phyloP scores from a whole-genome alignment of 768 basidiomycete genomes.

The Hygrocybe punicea region DNA sequence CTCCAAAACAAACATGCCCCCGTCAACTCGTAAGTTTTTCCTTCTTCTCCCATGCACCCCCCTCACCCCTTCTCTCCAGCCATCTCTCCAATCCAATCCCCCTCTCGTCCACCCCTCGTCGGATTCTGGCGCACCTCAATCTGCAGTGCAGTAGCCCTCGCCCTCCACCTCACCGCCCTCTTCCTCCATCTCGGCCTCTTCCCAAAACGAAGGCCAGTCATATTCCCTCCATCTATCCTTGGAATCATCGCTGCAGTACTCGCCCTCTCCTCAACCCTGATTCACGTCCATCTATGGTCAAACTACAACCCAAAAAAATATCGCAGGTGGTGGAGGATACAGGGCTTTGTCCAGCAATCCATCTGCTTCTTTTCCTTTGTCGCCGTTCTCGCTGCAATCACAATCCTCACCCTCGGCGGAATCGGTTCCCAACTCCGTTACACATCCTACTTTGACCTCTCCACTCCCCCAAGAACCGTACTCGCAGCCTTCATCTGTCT shows the following conservation, averaged over 20 bases:
- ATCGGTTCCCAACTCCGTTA: neutral
- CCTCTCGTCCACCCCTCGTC: neutral
- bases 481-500: neutral
- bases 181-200: conserved; percentile 3
- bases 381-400: conserved; percentile 8
- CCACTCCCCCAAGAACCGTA: neutral
- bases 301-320: too few species aligned
- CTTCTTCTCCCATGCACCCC: too few species aligned
- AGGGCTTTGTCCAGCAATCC: neutral
- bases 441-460: neutral
- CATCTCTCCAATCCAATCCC: conserved; percentile 18
- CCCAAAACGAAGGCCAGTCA: neutral
- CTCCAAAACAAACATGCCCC: too few species aligned
- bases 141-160: neutral
- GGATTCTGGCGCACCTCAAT: neutral
- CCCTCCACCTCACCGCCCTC: conserved; percentile 1
- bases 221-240: neutral
- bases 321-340: neutral
- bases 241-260: neutral
- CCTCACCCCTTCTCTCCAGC: too few species aligned
- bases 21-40: too few species aligned
- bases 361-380: neutral
- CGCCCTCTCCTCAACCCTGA: neutral
- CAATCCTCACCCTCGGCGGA: conserved; percentile 10
- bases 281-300: neutral